Percentiles rank a stretch among this genome's conserved stretches.
These are phyloP conservation scores for Alternaria hordeiaustralica DNA, from an alignment of 2,329 filamentous ascomycete species.

Conservation along the genomic window DNA sequence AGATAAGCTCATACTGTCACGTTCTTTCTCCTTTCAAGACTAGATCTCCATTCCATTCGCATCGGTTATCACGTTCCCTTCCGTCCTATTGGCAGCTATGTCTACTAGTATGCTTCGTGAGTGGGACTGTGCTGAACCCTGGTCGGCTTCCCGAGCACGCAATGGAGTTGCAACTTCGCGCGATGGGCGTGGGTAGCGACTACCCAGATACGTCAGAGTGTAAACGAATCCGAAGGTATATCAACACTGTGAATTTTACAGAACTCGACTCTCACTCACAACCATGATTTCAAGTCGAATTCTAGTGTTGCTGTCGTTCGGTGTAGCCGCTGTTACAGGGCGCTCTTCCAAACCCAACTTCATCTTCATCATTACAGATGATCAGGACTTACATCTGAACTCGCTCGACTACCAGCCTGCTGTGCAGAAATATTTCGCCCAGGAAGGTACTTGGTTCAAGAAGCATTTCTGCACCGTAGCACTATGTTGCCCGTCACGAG, in stretches of 20 bases:
- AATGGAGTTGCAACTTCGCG: neutral
- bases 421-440: conserved; percentile 62
- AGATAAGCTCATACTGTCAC: neutral
- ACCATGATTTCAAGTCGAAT: neutral
- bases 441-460: conserved; percentile 65
- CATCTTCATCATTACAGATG: conserved; percentile 71
- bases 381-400: conserved; percentile 68
- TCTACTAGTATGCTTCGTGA: neutral
- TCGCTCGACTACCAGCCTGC: conserved; percentile 68
- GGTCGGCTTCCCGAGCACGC: neutral
- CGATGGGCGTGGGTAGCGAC: neutral
- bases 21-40: neutral
- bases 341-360: conserved; percentile 56
- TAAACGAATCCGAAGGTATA: neutral
- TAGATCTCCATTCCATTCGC: neutral
- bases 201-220: neutral
- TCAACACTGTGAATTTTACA: neutral
- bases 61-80: neutral
- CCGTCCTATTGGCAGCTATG: neutral
- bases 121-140: neutral
- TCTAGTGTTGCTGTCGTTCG: neutral
- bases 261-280: neutral
- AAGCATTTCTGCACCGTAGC: conserved; percentile 72
- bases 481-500: conserved; percentile 71
- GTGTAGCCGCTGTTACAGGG: conserved; percentile 2